Evolutionary conservation across 768 basidiomycete species (phyloP).

Genomic region (Trametes punicea): DNA sequence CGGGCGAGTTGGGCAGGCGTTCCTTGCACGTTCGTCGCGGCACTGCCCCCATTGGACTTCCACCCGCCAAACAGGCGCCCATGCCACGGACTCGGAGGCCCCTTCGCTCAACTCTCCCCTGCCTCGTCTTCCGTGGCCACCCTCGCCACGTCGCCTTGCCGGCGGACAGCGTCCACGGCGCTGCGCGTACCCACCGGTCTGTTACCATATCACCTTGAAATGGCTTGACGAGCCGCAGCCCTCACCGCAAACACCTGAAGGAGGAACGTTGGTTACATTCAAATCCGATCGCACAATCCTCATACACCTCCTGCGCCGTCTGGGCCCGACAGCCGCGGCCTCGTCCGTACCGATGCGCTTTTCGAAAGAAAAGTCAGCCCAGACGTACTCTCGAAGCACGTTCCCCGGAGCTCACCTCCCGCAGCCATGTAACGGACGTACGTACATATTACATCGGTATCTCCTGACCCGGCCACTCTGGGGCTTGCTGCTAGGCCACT

Average conservation of each 20-base stretch:
- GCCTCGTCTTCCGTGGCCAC: background rate
- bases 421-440: background rate
- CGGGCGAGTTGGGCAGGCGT: background rate
- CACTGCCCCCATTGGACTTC: slow-evolving; percentile 5
- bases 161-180: background rate
- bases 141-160: background rate
- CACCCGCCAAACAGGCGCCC: background rate
- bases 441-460: background rate
- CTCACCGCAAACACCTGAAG: background rate
- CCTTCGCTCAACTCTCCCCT: background rate
- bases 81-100: background rate
- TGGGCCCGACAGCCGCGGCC: background rate
- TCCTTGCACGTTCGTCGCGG: slow-evolving; percentile 19
- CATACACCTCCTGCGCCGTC: too few species aligned
- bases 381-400: slow-evolving; percentile 1
- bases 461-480: background rate
- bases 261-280: background rate
- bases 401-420: slow-evolving; percentile 13
- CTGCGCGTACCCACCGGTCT: background rate
- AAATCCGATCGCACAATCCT: background rate
- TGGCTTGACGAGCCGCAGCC: too few species aligned
- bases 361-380: background rate
- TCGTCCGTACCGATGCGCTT: background rate
- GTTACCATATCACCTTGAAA: too few species aligned
- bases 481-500: slow-evolving; percentile 40